Evolutionary conservation across 306 rosid species (phyloP).

Genomic region (Trichosanthes cucumerina): DNA sequence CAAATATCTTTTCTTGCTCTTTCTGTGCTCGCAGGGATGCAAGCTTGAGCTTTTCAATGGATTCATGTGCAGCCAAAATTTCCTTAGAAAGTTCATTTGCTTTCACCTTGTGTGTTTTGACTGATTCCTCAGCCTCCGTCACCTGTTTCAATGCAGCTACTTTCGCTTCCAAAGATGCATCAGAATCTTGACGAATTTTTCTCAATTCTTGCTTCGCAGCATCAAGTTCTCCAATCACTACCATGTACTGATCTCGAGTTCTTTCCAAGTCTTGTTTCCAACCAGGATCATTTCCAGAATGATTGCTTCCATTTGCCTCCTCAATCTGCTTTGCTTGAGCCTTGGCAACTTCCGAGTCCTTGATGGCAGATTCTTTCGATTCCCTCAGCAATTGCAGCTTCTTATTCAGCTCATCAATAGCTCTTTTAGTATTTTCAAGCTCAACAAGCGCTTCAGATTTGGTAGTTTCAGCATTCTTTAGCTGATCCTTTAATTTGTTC

Average conservation of each 20-base stretch:
- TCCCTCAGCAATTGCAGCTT: constrained; percentile 53
- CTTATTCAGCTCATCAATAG: constrained; percentile 48
- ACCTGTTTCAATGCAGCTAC: constrained; percentile 46
- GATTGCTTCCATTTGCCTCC: constrained; percentile 37
- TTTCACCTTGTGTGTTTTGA: constrained; percentile 47
- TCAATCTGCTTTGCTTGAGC: constrained; percentile 45
- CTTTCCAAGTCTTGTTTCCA: constrained; percentile 73
- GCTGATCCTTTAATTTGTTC: constrained; percentile 72
- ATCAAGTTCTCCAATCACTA: constrained; percentile 64
- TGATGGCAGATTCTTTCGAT: constrained; percentile 51
- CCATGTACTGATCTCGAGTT: constrained; percentile 44
- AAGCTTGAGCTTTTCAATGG: constrained; percentile 60
- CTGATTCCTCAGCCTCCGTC: constrained; percentile 52
- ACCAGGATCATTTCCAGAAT: constrained; percentile 30
- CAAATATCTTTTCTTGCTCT: constrained; percentile 47
- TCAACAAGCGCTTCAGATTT: constrained; percentile 72
- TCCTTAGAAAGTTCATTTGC: constrained; percentile 61
- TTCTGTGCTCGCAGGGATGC: constrained; percentile 61
- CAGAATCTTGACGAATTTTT: constrained; percentile 64
- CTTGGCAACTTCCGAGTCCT: constrained; percentile 58
- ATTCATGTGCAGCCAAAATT: constrained; percentile 58
- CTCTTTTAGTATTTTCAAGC: constrained; percentile 58
- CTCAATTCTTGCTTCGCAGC: constrained; percentile 70
- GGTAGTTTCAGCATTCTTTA: constrained; percentile 75
- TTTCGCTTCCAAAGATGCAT: constrained; percentile 52